Percentiles rank a stretch among this genome's conserved stretches.
phyloP scores from a whole-genome alignment of 2,329 filamentous ascomycete genomes.

The Niveomyces coronatus region DNA sequence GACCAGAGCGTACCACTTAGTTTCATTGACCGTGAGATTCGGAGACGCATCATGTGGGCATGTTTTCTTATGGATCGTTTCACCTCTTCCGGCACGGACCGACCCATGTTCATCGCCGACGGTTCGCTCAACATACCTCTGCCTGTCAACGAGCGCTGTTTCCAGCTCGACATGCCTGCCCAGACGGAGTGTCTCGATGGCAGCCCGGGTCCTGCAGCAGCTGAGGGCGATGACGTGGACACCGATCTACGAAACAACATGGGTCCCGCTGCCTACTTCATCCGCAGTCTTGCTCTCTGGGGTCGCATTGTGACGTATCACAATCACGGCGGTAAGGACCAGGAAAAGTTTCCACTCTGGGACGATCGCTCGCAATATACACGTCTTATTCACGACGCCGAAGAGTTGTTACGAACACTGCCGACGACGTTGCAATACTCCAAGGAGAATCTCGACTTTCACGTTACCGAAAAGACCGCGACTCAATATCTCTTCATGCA shows the following conservation, averaged over 20 bases:
- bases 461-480: constrained; percentile 73
- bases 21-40: constrained; percentile 87
- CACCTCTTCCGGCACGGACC: constrained; percentile 88
- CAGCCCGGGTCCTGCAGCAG: constrained; percentile 50
- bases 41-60: constrained; percentile 93
- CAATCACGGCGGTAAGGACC: constrained; percentile 78
- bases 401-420: constrained; percentile 58
- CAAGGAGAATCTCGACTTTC: constrained; percentile 70
- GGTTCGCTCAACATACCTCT: constrained; percentile 82
- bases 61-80: constrained; percentile 97
- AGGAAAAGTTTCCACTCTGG: constrained; percentile 72
- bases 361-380: constrained; percentile 67
- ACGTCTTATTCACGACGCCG: constrained; percentile 57
- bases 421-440: constrained; percentile 66
- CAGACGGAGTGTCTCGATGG: constrained; percentile 77
- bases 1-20: constrained; percentile 58
- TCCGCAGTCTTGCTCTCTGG: constrained; percentile 79
- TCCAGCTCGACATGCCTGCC: constrained; percentile 82
- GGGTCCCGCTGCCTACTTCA: constrained; percentile 87
- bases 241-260: constrained; percentile 68
- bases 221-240: constrained; percentile 49
- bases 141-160: constrained; percentile 81
- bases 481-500: constrained; percentile 93
- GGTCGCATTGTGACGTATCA: constrained; percentile 82
- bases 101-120: constrained; percentile 84